Conservation (phyloP, 2,329 filamentous ascomycete species). For the Claviceps sorghi region DNA sequence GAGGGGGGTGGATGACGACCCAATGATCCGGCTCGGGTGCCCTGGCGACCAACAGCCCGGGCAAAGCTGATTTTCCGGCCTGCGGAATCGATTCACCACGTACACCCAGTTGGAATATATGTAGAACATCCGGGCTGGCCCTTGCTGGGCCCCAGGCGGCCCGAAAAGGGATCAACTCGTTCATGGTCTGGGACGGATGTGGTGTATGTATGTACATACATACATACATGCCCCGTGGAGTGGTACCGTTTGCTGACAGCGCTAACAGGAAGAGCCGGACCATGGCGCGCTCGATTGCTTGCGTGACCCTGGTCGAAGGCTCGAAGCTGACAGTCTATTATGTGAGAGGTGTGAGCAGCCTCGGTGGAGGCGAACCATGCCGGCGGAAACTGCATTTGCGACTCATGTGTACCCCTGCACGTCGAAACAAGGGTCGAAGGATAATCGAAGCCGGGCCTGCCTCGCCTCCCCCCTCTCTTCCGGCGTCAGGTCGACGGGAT, state of each 20-base stretch:
- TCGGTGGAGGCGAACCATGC: conserved; percentile 6
- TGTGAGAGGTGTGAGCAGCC: conserved; percentile 6
- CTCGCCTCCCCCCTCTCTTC: neutral
- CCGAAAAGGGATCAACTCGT: conserved; percentile 4
- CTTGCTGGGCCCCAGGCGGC: conserved; percentile 3
- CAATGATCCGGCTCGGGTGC: conserved; percentile 4
- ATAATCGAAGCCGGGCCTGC: neutral
- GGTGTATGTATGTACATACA: neutral
- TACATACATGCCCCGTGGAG: neutral
- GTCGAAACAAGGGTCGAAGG: conserved; percentile 1
- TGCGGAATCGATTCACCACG: conserved; percentile 1
- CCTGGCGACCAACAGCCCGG: conserved; percentile 6
- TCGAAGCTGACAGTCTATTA: conserved; percentile 1
- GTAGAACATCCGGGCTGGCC: neutral
- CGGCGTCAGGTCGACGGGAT: neutral
- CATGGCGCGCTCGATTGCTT: conserved; percentile 1
- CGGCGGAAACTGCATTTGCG: conserved; percentile 5
- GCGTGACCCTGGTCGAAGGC: conserved; percentile 4
- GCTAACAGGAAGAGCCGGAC: neutral
- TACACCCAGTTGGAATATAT: neutral
- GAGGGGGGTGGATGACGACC: conserved; percentile 2
- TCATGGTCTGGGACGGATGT: conserved; percentile 4
- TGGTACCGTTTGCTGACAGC: conserved; percentile 4
- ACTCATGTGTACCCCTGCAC: neutral
- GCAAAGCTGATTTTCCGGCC: conserved; percentile 5